These are phyloP conservation scores for Cadophora sp. DNA, from an alignment of 2,329 filamentous ascomycete species.

Conservation along the genomic window DNA sequence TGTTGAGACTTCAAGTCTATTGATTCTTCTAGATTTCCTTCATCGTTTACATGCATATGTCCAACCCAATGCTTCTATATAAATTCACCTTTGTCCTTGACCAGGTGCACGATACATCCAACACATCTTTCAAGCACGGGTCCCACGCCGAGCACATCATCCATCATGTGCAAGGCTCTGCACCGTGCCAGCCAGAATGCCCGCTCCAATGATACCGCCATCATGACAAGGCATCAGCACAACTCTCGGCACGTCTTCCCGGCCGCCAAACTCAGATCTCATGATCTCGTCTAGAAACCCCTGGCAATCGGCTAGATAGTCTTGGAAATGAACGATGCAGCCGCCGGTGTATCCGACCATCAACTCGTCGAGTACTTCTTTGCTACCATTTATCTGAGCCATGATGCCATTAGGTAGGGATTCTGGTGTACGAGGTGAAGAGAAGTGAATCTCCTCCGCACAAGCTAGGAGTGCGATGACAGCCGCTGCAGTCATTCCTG, in stretches of 20 bases:
- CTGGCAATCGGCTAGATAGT: conserved; percentile 75
- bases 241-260: conserved; percentile 48
- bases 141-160: not conserved
- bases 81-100: not conserved
- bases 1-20: not conserved
- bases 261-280: conserved; percentile 47
- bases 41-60: not conserved
- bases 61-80: not conserved
- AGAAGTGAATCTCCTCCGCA: conserved; percentile 66
- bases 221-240: conserved; percentile 63
- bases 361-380: conserved; percentile 59
- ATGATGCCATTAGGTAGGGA: conserved; percentile 23
- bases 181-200: conserved; percentile 58
- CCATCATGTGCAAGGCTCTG: conserved; percentile 24
- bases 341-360: conserved; percentile 82
- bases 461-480: conserved; percentile 73
- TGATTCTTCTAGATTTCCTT: not conserved
- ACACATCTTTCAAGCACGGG: not conserved
- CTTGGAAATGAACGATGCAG: conserved; percentile 80
- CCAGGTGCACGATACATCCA: not conserved
- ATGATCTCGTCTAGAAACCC: conserved; percentile 66
- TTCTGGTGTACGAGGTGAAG: conserved; percentile 26
- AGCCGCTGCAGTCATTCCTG: conserved; percentile 75
- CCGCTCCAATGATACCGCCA: conserved; percentile 66
- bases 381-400: not conserved